A percentile compares a stretch with the other conserved stretches of the same genome.
Evolutionary conservation across 2,329 filamentous ascomycete genomes (phyloP).

Genomic region (Aureobasidium vineae): DNA sequence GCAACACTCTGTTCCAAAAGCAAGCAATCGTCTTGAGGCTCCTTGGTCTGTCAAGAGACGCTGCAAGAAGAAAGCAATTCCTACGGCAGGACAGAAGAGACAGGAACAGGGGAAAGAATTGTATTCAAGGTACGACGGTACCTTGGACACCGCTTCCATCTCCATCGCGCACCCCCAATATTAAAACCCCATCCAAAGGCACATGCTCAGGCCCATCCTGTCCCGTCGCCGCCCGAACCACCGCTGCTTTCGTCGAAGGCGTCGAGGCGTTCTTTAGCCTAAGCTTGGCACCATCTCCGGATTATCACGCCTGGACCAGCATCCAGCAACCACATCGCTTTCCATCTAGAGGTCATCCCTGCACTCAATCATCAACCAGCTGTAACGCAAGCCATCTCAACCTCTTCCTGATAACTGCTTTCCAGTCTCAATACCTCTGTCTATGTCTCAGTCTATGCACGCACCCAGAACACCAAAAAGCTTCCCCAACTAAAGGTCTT

Average conservation of each 20-base stretch:
- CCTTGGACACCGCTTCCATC: constrained; percentile 12
- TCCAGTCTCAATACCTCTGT: not conserved
- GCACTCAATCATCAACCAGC: not conserved
- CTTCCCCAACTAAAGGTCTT: constrained; percentile 2
- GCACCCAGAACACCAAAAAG: not conserved
- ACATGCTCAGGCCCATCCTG: not conserved
- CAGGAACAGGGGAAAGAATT: not conserved
- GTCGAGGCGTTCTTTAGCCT: constrained; percentile 10
- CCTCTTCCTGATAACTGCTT: not conserved
- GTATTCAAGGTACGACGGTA: constrained; percentile 7
- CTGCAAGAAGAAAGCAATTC: not conserved
- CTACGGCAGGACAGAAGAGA: not conserved
- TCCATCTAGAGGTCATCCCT: not conserved
- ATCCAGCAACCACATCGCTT: not conserved
- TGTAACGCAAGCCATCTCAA: not conserved
- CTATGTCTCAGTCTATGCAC: not conserved
- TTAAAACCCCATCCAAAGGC: constrained; percentile 1
- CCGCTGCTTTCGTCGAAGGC: constrained; percentile 11
- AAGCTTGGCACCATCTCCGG: not conserved
- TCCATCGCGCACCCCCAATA: not conserved
- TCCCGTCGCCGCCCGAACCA: constrained; percentile 22
- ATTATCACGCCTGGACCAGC: not conserved
- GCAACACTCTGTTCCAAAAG: constrained; percentile 5
- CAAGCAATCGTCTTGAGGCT: not conserved
- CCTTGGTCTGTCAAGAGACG: not conserved